These are phyloP conservation scores for Penicillium goetzii DNA, from an alignment of 495 filamentous ascomycete genomes.

Conservation along the genomic window DNA sequence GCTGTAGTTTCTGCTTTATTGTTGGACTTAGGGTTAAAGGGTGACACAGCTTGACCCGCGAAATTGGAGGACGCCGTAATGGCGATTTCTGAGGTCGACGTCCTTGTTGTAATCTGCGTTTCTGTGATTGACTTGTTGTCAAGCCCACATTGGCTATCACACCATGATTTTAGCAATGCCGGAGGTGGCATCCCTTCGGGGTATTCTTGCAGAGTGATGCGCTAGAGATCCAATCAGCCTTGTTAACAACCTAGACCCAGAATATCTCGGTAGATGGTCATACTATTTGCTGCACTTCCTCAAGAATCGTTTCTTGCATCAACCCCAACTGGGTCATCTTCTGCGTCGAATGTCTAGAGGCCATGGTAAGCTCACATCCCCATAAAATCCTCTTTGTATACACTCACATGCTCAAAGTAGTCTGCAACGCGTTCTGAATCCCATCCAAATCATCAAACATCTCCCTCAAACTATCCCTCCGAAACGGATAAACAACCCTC, in stretches of 20 bases:
- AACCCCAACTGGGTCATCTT: not conserved
- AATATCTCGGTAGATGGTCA: not conserved
- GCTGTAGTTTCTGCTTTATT: not conserved
- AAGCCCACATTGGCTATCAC: not conserved
- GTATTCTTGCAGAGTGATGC: constrained; percentile 2
- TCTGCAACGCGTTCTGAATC: constrained; percentile 8
- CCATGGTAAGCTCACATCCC: not conserved
- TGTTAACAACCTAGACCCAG: not conserved
- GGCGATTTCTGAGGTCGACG: not conserved
- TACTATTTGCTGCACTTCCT: constrained; percentile 8
- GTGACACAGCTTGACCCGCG: not conserved
- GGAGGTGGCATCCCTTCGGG: constrained; percentile 2
- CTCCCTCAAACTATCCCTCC: constrained; percentile 5
- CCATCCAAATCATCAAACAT: constrained; percentile 6
- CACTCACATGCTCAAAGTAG: constrained; percentile 8
- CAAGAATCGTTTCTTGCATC: not conserved
- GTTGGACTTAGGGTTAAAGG: not conserved
- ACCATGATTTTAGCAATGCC: not conserved
- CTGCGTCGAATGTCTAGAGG: constrained; percentile 3
- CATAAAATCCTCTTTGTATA: too few relatives aligned
- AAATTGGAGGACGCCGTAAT: not conserved
- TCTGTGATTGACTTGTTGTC: not conserved
- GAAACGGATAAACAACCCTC: constrained; percentile 8
- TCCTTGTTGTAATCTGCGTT: not conserved
- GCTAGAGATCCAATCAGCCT: not conserved